Percentiles rank a stretch among this genome's conserved stretches.
Conservation (phyloP, 1,284 basidiomycete species). For the Xerocomus cyaneibrunnescens region DNA sequence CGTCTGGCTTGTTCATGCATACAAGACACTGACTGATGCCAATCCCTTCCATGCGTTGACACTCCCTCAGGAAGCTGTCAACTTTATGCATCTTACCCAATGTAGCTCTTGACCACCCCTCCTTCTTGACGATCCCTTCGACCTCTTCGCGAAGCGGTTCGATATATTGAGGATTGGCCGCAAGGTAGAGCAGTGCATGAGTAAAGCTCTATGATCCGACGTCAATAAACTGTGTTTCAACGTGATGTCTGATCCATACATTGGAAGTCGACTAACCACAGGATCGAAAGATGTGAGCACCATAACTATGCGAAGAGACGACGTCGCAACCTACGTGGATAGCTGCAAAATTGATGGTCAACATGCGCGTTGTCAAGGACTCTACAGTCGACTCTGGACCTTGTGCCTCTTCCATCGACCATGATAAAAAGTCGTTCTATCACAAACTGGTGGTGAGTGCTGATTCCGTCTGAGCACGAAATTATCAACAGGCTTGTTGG, state of each 20-base stretch:
- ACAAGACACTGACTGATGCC: neutral
- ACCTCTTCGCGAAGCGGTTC: too few relatives aligned
- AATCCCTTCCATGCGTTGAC: too few relatives aligned
- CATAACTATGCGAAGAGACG: neutral
- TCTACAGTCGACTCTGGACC: neutral
- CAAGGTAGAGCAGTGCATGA: neutral
- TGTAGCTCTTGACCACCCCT: too few relatives aligned
- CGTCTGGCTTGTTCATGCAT: neutral
- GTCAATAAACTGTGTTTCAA: neutral
- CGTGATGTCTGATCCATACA: neutral
- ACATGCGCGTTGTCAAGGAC: neutral
- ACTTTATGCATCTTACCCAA: too few relatives aligned
- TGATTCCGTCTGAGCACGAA: too few relatives aligned
- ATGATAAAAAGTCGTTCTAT: slow-evolving; percentile 45
- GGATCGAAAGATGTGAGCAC: too few relatives aligned
- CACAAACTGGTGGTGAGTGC: too few relatives aligned
- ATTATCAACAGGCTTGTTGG: neutral
- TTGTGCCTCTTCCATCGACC: slow-evolving; percentile 37
- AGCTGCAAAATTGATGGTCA: neutral
- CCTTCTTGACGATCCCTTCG: too few relatives aligned
- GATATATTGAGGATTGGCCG: too few relatives aligned
- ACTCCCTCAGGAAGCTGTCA: neutral
- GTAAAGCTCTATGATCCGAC: neutral
- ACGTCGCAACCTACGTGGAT: neutral
- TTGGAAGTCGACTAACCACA: neutral